Conservation (phyloP, 2,329 filamentous ascomycete species). For the Fusarium mexicanum region DNA sequence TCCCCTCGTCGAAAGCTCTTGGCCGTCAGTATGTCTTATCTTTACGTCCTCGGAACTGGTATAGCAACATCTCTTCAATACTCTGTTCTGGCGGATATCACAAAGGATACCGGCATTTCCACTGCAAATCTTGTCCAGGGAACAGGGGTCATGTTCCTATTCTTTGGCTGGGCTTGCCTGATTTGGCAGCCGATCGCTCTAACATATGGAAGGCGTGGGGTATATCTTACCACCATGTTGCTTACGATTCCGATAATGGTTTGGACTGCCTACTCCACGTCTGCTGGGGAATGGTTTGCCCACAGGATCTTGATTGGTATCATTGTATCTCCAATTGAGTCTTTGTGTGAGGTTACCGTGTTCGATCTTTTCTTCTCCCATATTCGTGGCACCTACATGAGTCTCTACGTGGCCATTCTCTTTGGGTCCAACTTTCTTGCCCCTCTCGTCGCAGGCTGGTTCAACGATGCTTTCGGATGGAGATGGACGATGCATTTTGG, state of each 20-base stretch:
- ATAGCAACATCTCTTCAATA: background rate
- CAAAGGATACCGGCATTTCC: background rate
- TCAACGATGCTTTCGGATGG: background rate
- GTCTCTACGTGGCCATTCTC: background rate
- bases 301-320: background rate
- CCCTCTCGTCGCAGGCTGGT: background rate
- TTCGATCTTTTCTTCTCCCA: slow-evolving; percentile 6
- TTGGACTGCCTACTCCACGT: background rate
- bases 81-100: background rate
- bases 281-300: background rate
- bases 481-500: background rate
- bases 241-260: background rate
- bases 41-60: background rate
- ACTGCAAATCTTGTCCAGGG: background rate
- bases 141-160: background rate
- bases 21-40: background rate
- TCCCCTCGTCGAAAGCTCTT: background rate
- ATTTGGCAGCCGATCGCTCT: background rate
- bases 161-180: background rate
- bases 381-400: background rate
- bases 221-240: background rate
- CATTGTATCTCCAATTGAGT: background rate
- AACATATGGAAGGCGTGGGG: background rate
- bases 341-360: background rate
- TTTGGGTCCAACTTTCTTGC: background rate